These are phyloP conservation scores for Xeromyces bisporus DNA, from an alignment of 495 filamentous ascomycete genomes.

Conservation along the genomic window DNA sequence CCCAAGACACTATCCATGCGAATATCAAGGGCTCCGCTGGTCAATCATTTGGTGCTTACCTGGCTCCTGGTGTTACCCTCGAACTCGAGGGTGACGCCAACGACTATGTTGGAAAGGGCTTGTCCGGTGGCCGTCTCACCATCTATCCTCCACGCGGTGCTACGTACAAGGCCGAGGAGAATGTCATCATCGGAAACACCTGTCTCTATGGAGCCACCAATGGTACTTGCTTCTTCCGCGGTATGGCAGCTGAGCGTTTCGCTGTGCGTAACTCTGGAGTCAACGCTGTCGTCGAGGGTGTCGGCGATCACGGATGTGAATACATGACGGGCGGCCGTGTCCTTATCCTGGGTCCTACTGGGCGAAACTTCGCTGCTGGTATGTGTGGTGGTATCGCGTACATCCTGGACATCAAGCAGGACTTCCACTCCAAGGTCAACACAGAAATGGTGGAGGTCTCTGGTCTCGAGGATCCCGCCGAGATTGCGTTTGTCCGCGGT, in stretches of 20 bases:
- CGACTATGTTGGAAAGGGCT: slow-evolving; percentile 95
- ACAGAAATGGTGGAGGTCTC: slow-evolving; percentile 96
- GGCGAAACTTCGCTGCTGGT: slow-evolving; percentile 98
- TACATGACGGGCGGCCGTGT: slow-evolving; percentile 99
- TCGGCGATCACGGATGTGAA: slow-evolving; percentile 96
- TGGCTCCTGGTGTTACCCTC: slow-evolving; percentile 87
- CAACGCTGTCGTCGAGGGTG: slow-evolving; percentile 90
- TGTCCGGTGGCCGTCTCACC: slow-evolving; percentile 90
- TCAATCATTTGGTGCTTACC: slow-evolving; percentile 93
- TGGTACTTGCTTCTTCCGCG: slow-evolving; percentile 94
- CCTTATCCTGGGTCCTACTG: slow-evolving; percentile 74
- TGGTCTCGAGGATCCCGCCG: slow-evolving; percentile 68
- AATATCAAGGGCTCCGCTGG: slow-evolving; percentile 98
- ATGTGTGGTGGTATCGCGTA: slow-evolving; percentile 99
- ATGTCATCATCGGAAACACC: slow-evolving; percentile 89
- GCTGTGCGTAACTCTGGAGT: slow-evolving; percentile 96
- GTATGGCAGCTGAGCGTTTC: slow-evolving; percentile 93
- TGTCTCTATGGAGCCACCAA: slow-evolving; percentile 93
- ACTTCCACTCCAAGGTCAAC: slow-evolving; percentile 93
- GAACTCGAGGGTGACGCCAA: slow-evolving; percentile 97
- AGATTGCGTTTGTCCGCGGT: slow-evolving; percentile 87
- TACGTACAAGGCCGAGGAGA: slow-evolving; percentile 95
- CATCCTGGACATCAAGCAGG: slow-evolving; percentile 77
- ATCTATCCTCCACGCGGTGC: slow-evolving; percentile 90
- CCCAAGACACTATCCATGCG: slow-evolving; percentile 88